Percentiles rank a stretch among this genome's conserved stretches.
Conservation (phyloP, 2,329 filamentous ascomycete species). For the Hansfordia pulvinata region DNA sequence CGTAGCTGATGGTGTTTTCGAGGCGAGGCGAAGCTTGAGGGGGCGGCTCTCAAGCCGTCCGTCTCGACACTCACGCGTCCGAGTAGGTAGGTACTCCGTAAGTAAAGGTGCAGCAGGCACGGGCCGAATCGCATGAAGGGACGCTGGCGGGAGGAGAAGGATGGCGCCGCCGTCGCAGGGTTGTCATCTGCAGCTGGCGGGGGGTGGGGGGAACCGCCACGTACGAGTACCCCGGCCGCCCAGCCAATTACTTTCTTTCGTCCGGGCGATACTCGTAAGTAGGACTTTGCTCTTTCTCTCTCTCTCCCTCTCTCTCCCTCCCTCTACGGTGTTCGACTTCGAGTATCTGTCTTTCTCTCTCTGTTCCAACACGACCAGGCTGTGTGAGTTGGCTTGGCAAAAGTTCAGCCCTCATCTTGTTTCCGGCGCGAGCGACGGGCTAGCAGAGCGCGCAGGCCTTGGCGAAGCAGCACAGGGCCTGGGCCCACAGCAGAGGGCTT, state of each 20-base stretch:
- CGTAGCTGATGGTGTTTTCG: too few relatives aligned
- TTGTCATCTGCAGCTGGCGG: too few relatives aligned
- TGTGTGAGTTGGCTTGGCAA: constrained; percentile 7
- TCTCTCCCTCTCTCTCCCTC: background rate
- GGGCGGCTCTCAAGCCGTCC: too few relatives aligned
- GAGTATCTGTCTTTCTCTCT: background rate
- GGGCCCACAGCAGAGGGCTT: too few relatives aligned
- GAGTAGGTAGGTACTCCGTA: too few relatives aligned
- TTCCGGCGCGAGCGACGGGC: too few relatives aligned
- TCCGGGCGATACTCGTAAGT: constrained; percentile 1
- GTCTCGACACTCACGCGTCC: too few relatives aligned
- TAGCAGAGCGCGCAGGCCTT: too few relatives aligned
- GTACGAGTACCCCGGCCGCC: background rate
- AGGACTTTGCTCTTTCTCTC: background rate
- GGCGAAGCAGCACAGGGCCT: too few relatives aligned
- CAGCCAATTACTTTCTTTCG: constrained; percentile 1
- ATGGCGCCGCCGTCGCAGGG: background rate
- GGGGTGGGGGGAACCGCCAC: background rate
- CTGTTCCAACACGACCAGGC: too few relatives aligned
- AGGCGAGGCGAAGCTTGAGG: too few relatives aligned
- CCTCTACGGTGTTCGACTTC: background rate
- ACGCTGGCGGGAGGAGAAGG: background rate
- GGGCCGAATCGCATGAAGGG: background rate
- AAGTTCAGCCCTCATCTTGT: too few relatives aligned
- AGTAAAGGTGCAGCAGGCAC: background rate